Evolutionary conservation across 2,329 filamentous ascomycete species (phyloP).

Genomic region (Fusarium tanahbumbuense): DNA sequence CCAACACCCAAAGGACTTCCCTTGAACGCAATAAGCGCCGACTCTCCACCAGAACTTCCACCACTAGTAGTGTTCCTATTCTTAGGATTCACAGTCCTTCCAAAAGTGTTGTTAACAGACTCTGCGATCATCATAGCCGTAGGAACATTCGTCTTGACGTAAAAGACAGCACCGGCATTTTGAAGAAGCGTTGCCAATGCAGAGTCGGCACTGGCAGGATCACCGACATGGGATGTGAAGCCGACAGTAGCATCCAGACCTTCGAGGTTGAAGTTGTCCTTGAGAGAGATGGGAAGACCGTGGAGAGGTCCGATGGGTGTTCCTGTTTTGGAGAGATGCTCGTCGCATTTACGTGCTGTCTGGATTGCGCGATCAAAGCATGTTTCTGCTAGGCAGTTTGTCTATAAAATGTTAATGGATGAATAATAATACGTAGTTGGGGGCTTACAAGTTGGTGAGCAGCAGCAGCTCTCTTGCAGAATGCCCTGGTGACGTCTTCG

Average conservation of each 20-base stretch:
- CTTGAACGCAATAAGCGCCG: constrained; percentile 68
- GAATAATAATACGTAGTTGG: too few relatives aligned
- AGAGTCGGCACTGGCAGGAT: constrained; percentile 62
- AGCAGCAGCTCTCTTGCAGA: constrained; percentile 64
- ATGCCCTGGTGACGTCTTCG: constrained; percentile 60
- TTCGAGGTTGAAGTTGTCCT: constrained; percentile 75
- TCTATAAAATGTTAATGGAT: too few relatives aligned
- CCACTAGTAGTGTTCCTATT: constrained; percentile 71
- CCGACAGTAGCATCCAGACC: constrained; percentile 72
- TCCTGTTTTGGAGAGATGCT: constrained; percentile 60
- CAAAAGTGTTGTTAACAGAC: constrained; percentile 73
- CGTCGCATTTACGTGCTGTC: constrained; percentile 62
- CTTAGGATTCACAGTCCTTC: constrained; percentile 70
- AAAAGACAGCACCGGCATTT: constrained; percentile 64
- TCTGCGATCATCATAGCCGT: constrained; percentile 78
- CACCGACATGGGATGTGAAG: constrained; percentile 70
- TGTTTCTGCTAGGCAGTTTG: constrained; percentile 65
- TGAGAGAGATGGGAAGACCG: constrained; percentile 72
- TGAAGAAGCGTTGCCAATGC: constrained; percentile 57
- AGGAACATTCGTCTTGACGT: constrained; percentile 68
- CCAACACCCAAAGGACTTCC: constrained; percentile 72
- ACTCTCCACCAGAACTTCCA: constrained; percentile 75
- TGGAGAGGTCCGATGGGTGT: constrained; percentile 71
- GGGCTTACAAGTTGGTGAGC: constrained; percentile 62
- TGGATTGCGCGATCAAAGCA: constrained; percentile 65